phyloP scores from a whole-genome alignment of 2,329 filamentous ascomycete species.

The Elsinoe arachidis region DNA sequence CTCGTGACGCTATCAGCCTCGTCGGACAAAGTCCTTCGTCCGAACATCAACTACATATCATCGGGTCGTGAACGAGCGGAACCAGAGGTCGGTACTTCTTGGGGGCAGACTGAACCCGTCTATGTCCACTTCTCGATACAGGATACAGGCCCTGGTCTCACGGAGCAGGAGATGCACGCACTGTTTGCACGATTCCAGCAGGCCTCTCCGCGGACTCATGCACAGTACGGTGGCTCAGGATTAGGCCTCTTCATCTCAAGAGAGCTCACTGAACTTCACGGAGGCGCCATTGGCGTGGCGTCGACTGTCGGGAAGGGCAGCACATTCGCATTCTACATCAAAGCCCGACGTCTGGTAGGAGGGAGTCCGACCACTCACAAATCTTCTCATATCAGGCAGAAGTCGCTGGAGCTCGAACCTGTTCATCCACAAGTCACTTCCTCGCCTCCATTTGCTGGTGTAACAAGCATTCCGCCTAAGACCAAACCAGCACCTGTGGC shows the following conservation, averaged over 20 bases:
- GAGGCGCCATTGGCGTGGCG: conserved; percentile 57
- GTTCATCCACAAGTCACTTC: not conserved
- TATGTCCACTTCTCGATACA: conserved; percentile 17
- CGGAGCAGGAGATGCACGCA: conserved; percentile 29
- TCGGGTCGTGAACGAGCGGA: not conserved
- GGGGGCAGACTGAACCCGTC: not conserved
- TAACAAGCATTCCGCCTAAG: not conserved
- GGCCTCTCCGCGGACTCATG: conserved; percentile 56
- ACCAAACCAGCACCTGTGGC: not conserved
- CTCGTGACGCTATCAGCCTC: conserved; percentile 10
- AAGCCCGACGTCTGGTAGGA: conserved; percentile 34
- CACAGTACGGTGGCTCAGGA: conserved; percentile 62
- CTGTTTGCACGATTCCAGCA: conserved; percentile 64
- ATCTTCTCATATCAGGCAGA: conserved; percentile 7
- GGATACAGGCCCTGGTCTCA: conserved; percentile 26
- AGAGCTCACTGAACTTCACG: conserved; percentile 58
- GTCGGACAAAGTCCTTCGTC: not conserved
- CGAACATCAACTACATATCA: not conserved
- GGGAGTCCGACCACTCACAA: too few species aligned
- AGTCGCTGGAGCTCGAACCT: not conserved
- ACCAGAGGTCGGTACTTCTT: not conserved
- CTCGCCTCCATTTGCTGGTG: not conserved
- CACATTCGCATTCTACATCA: conserved; percentile 60
- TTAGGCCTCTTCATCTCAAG: conserved; percentile 62
- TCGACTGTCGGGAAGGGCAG: conserved; percentile 52